Conservation (phyloP, 495 filamentous ascomycete species). For the Xanthoparmelia taractica region DNA sequence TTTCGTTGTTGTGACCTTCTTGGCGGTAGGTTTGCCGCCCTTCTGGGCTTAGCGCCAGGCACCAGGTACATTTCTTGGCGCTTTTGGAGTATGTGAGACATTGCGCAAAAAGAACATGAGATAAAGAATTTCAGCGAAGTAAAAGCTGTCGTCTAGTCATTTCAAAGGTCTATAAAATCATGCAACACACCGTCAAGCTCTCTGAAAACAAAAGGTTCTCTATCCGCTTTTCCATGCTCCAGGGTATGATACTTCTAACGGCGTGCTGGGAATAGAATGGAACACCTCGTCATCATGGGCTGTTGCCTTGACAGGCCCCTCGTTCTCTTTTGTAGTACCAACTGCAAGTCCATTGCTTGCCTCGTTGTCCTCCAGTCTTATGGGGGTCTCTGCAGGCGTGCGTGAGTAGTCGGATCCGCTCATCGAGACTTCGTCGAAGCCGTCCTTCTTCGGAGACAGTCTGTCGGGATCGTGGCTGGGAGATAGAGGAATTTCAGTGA, state of each 20-base stretch:
- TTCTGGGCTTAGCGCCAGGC: slow-evolving; percentile 3
- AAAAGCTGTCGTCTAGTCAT: slow-evolving; percentile 7
- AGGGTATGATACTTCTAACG: slow-evolving; percentile 34
- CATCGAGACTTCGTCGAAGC: slow-evolving; percentile 24
- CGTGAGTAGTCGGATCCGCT: slow-evolving; percentile 26
- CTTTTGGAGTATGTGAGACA: background rate
- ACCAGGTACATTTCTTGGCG: slow-evolving; percentile 1
- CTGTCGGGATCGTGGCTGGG: slow-evolving; percentile 12
- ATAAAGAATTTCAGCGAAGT: background rate
- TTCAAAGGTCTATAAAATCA: background rate
- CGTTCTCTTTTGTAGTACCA: slow-evolving; percentile 14
- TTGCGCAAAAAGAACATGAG: background rate
- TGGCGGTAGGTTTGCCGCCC: background rate
- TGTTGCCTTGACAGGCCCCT: slow-evolving; percentile 24
- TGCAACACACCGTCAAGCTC: background rate
- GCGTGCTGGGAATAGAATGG: slow-evolving; percentile 48
- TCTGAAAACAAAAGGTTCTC: slow-evolving; percentile 13
- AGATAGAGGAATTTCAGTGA: slow-evolving; percentile 19
- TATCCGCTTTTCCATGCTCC: slow-evolving; percentile 12
- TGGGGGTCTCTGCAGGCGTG: slow-evolving; percentile 12
- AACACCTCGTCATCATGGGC: slow-evolving; percentile 35
- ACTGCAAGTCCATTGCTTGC: background rate
- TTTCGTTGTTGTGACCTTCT: background rate
- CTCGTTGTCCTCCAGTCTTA: slow-evolving; percentile 17
- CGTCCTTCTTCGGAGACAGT: slow-evolving; percentile 17